Base-by-base conservation (phyloP, 2,329 filamentous ascomycete species). In the Tolypocladium guangdongense region DNA sequence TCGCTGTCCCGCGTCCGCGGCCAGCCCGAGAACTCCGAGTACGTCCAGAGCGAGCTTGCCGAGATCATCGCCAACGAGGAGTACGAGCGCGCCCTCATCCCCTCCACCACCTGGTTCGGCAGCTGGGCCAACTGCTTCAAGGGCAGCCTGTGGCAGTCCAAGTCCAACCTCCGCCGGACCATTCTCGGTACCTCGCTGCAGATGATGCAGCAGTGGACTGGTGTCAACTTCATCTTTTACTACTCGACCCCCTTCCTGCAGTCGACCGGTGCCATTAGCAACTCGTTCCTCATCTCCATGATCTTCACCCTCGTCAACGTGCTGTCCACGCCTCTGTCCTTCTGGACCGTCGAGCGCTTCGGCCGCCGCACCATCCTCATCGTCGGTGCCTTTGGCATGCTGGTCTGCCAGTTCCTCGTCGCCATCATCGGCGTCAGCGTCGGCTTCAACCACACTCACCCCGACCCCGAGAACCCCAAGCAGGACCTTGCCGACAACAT, bases 161-260 rank as follows among this genome's bases (percentile, higher is more conserved):
- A 83, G 59, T 83, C 82, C 57, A 90, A 83, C 76, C 66, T 88
- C 53, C 84, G 86, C 63, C 81, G 83, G 60, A 86, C 84, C 30
- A 82, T 88, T 55, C 76, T 89, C 46, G 86, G 86, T 62, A 86
- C 82, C 46, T 84, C 83, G 30, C 75, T 88, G 36, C 86, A 89
- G 75, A 88, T 88, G 85, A 88, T 88, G 84, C 86, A 88, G 71
- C 85, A 88, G 71, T 81, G 81, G 82, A 91, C 88, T 30, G 88
- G 90, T 76, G 87, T 95, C 73, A 95, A 95, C 79, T 95, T 92
- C 73, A 88, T 93, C 77, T 93, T 91, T 77, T 88, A 89, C 75
- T 89, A 85, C 75, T 89, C 87, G 37, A 90, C 88, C 36, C 82
- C 87, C 55, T 95, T 95, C 82, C 87, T 95, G 74, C 72, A 87